A percentile compares a stretch with the other conserved stretches of the same genome.
Evolutionary conservation across 73 alveolate species (phyloP).

Genomic region (Urostyla sp.): DNA sequence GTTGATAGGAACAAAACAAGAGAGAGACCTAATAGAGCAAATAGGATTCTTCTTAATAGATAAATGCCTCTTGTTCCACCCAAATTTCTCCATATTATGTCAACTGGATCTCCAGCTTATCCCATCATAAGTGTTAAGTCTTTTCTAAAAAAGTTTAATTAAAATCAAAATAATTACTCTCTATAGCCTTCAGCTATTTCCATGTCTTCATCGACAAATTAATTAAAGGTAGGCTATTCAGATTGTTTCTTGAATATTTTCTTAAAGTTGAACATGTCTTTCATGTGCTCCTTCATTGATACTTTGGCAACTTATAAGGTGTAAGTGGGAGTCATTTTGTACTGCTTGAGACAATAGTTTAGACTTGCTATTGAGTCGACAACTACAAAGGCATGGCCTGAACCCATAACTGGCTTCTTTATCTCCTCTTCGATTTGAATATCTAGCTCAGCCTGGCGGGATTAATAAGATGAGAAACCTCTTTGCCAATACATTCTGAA

Average conservation of each 20-base stretch:
- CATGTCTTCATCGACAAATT: slow-evolving; percentile 67
- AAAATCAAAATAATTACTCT: no score
- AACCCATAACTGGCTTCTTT: slow-evolving; percentile 55
- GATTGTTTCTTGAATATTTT: slow-evolving; percentile 15
- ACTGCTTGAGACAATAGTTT: slow-evolving; percentile 46
- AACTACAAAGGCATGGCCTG: slow-evolving; percentile 75
- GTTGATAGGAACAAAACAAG: slow-evolving; percentile 89
- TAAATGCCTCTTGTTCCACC: slow-evolving; percentile 92
- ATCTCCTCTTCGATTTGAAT: slow-evolving; percentile 53
- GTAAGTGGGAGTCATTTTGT: slow-evolving; percentile 50
- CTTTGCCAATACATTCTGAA: slow-evolving; percentile 31
- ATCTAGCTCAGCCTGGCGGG: slow-evolving; percentile 37
- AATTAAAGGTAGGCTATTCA: slow-evolving; percentile 45
- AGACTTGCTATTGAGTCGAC: slow-evolving; percentile 59
- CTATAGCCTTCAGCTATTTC: slow-evolving; percentile 48
- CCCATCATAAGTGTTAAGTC: slow-evolving; percentile 66
- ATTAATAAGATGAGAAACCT: slow-evolving; percentile 9
- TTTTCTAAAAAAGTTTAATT: not conserved
- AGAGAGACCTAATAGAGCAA: slow-evolving; percentile 66
- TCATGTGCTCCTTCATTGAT: slow-evolving; percentile 16
- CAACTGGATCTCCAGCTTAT: slow-evolving; percentile 88
- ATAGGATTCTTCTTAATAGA: slow-evolving; percentile 84
- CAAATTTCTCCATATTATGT: slow-evolving; percentile 87
- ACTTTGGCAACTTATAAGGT: slow-evolving; percentile 53
- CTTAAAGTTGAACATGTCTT: slow-evolving; percentile 6